These are phyloP conservation scores for Paralagenidium karlingii DNA, from an alignment of 352 stramenopile genomes.

Conservation along the genomic window DNA sequence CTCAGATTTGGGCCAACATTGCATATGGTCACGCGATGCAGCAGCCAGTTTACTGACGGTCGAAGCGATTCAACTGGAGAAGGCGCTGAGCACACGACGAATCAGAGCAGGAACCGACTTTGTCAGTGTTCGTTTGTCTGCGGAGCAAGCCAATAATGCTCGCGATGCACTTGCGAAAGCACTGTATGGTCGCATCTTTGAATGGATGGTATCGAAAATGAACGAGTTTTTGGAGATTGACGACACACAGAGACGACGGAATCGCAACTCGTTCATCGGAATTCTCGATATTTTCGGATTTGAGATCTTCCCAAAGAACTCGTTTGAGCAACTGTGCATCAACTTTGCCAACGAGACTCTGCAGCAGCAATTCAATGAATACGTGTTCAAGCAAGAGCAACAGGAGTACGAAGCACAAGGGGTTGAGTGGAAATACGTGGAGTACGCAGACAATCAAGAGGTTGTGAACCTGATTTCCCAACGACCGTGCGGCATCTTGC, in stretches of 20 bases:
- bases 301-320: conserved; percentile 85
- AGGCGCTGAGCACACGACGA: conserved; percentile 58
- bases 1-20: conserved; percentile 40
- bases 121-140: conserved; percentile 74
- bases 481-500: conserved; percentile 66
- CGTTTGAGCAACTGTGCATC: conserved; percentile 86
- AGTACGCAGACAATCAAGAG: conserved; percentile 81
- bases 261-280: conserved; percentile 65
- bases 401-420: conserved; percentile 74
- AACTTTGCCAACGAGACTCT: conserved; percentile 86
- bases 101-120: conserved; percentile 76
- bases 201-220: conserved; percentile 83
- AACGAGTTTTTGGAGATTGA: conserved; percentile 80
- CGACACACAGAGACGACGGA: conserved; percentile 49
- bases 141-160: conserved; percentile 70
- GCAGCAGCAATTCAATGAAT: conserved; percentile 83
- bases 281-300: conserved; percentile 91
- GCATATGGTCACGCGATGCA: conserved; percentile 57
- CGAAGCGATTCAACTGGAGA: conserved; percentile 55
- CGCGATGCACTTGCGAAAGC: conserved; percentile 74
- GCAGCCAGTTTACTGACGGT: conserved; percentile 58
- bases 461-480: conserved; percentile 86
- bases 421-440: conserved; percentile 76
- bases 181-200: conserved; percentile 82
- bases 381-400: conserved; percentile 82